Conservation (phyloP, 805 yeast species). For the Candida pseudofarinosa region DNA sequence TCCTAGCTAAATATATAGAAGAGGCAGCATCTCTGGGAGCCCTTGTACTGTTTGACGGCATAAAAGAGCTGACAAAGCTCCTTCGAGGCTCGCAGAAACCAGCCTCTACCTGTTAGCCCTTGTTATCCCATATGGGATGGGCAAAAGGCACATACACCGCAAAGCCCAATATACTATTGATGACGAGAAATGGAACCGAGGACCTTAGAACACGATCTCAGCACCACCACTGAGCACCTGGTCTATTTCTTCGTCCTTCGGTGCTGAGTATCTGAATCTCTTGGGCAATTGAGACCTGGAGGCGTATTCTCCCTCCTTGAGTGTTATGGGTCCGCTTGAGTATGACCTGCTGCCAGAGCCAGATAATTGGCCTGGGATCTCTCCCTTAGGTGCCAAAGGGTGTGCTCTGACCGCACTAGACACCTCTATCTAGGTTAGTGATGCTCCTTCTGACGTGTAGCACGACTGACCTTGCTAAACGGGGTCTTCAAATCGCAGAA, state of each 20-base stretch:
- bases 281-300: slow-evolving; percentile 66
- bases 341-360: slow-evolving; percentile 9
- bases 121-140: not conserved
- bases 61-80: no score
- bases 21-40: not conserved
- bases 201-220: slow-evolving; percentile 40
- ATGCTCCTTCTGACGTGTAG: not conserved
- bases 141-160: not conserved
- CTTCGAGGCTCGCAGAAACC: no score
- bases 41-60: not conserved
- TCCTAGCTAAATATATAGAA: not conserved
- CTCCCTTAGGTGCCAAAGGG: slow-evolving; percentile 42
- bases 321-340: slow-evolving; percentile 35
- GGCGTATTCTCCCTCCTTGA: slow-evolving; percentile 38
- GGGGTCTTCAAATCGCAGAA: not conserved
- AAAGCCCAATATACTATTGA: not conserved
- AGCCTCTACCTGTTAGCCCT: not conserved
- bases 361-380: slow-evolving; percentile 29
- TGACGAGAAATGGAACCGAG: not conserved
- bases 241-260: slow-evolving; percentile 70
- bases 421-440: slow-evolving; percentile 2
- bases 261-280: slow-evolving; percentile 64
- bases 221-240: slow-evolving; percentile 85
- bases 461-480: not conserved
- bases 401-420: slow-evolving; percentile 31